phyloP scores from a whole-genome alignment of 352 stramenopile species.

The Pythium monospermum region DNA sequence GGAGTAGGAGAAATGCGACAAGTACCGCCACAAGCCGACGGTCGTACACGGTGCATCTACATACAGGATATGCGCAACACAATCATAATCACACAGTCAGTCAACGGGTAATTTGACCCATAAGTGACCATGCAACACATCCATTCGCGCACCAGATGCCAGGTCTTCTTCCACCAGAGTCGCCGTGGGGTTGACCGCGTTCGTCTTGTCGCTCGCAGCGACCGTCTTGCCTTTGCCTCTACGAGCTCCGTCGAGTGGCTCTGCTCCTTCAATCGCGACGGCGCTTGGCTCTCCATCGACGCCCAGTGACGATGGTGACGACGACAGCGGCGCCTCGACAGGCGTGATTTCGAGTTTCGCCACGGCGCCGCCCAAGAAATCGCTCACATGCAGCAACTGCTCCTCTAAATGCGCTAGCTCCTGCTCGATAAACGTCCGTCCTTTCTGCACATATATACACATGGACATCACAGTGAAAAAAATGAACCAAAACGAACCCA shows the following conservation, averaged over 20 bases:
- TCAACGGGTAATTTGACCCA: too few species aligned
- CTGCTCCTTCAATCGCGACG: neutral
- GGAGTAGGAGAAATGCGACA: slow-evolving; percentile 57
- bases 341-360: slow-evolving; percentile 33
- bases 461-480: too few species aligned
- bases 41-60: slow-evolving; percentile 64
- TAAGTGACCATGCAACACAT: too few species aligned
- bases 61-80: neutral
- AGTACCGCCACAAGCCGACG: slow-evolving; percentile 61
- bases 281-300: too few species aligned
- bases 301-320: too few species aligned
- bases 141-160: slow-evolving; percentile 54
- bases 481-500: neutral
- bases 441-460: slow-evolving; percentile 30
- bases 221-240: slow-evolving; percentile 10
- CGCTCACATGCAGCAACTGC: slow-evolving; percentile 50
- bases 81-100: neutral
- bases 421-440: slow-evolving; percentile 43
- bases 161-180: slow-evolving; percentile 66
- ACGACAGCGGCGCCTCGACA: neutral
- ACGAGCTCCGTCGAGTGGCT: slow-evolving; percentile 13
- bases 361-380: slow-evolving; percentile 49
- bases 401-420: slow-evolving; percentile 58
- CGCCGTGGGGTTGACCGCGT: slow-evolving; percentile 21
- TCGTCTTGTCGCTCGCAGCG: slow-evolving; percentile 20